Evolutionary conservation across 176 grass and related monocot species (phyloP), one percentile per base, ranked within the genome.

Genomic region (Poa annua): DNA sequence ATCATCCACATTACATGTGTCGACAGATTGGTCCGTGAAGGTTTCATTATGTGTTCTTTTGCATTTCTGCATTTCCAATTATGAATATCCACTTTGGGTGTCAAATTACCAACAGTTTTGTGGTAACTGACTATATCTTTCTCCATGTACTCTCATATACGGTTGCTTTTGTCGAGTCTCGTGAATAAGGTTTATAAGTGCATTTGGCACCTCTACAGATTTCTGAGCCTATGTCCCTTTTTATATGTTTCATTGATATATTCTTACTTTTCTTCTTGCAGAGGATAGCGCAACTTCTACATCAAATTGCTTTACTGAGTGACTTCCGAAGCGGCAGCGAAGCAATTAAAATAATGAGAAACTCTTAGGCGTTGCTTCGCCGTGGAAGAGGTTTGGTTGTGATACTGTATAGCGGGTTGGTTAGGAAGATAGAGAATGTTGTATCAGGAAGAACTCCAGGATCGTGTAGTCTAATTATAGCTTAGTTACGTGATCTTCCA

Each of bases 271-370:
- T 85, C 3, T 7, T 86, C 72, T 33, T 52, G 74, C 84, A 90
- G 88, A 83, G 88, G 57, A 86, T 86, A 79, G 84, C 88, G 0
- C 84, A 86, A 51, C 88, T 86, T 53, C 66, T 90, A 49, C 88
- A 86, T 83, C 88, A 90, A 86, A 90, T 90, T 79, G 88, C 79
- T 79, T 74, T 86, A 66, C 72, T 79, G 79, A 86, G 79, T 79
- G 88, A 90, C 57, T 74, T 83, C 20, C 83, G 67, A 90, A 74
- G 74, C 11, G 29, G 84, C 15, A 66, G 67, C 14, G 84, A 90
- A 79, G 79, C 79, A 33, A 8, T 67, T 56, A 83, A 78, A 81
- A 79, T 86, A 22, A 82, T 83, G 54, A 86, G 73, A 20, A 86
- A 45, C 34, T 47, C 83, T 13, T 86, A 77, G 85, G 36, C 15